Evolutionary conservation across 148 eudicot genomes (phyloP), one percentile per base, ranked within the genome.

Genomic region (Talinum fruticosum): DNA sequence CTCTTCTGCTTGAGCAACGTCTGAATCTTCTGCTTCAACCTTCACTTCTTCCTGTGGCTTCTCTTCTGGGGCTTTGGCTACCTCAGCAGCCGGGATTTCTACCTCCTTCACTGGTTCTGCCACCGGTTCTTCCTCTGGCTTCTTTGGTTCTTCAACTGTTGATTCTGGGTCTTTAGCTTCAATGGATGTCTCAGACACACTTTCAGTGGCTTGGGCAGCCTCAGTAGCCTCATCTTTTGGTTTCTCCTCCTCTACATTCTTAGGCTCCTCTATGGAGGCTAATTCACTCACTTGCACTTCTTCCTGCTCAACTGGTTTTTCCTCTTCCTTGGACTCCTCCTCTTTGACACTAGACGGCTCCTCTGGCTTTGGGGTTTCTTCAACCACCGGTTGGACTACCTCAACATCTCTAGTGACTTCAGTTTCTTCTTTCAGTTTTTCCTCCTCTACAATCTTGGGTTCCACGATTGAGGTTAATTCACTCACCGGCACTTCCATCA

Each of bases 141-240:
- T 74, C 72, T 53, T 24, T 10, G 41, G 38, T 19, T 38, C 79
- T 72, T 76, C 76, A 66, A 72, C 66, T 16, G 10, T 30, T 36
- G n/a, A n/a, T 32, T 72, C 67, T 28, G 41, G 69, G n/a, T 77
- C 54, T 77, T 77, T 54, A 54, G 70, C 65, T 53, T 73, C 80
- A 26, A 12, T 28, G 71, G n/a, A n/a, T n/a, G n/a, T n/a, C n/a
- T n/a, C 83, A 53, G 73, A 35, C 66, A 72, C 80, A 65, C 26
- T 72, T 51, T 76, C 83, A 37, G 1, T 37, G 45, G 1, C 82
- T 37, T 71, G 41, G 13, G 53, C 69, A 36, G 66, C 23, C 47
- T 79, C 78, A 69, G 18, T 64, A 26, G 75, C 47, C 38, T 73
- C 65, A 28, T 33, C 75, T 32, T 73, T 51, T 3, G 41, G 38